Evolutionary conservation across 169 alveolate genomes (phyloP).

Genomic region (Theileria orientalis): DNA sequence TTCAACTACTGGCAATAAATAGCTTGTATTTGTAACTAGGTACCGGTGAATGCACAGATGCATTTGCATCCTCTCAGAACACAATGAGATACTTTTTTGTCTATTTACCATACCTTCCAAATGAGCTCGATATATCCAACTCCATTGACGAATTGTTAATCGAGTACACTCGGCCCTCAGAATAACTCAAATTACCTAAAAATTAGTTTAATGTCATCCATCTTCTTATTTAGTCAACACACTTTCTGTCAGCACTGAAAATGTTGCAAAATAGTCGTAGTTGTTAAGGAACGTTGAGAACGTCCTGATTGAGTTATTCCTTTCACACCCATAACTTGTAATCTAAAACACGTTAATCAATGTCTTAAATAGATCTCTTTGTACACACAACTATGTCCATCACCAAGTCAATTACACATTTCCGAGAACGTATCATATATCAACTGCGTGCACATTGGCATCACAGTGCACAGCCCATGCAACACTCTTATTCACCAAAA

Average conservation of each 20-base stretch:
- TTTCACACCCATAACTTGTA: conserved; percentile 19
- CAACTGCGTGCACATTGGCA: too few relatives aligned
- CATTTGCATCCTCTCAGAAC: too few relatives aligned
- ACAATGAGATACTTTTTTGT: too few relatives aligned
- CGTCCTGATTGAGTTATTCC: conserved; percentile 32
- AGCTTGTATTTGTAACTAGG: too few relatives aligned
- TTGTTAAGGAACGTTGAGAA: conserved; percentile 22
- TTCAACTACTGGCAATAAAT: too few relatives aligned
- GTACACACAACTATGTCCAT: too few relatives aligned
- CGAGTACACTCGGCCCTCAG: conserved; percentile 25
- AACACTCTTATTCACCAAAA: too few relatives aligned
- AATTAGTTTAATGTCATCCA: background rate
- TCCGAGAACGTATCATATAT: too few relatives aligned
- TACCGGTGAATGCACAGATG: too few relatives aligned
- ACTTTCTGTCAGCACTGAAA: conserved; percentile 32
- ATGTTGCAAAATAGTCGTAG: conserved; percentile 23
- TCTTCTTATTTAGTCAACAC: background rate
- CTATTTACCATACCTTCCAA: conserved; percentile 13
- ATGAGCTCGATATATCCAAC: conserved; percentile 12
- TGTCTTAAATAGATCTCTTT: too few relatives aligned
- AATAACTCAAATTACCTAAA: conserved; percentile 14
- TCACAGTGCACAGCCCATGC: too few relatives aligned
- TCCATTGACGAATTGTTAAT: conserved; percentile 23
- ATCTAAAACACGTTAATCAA: conserved; percentile 4
- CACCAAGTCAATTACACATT: too few relatives aligned